Evolutionary conservation across 1,284 basidiomycete genomes (phyloP).

Genomic region (Stereum hirsutum): DNA sequence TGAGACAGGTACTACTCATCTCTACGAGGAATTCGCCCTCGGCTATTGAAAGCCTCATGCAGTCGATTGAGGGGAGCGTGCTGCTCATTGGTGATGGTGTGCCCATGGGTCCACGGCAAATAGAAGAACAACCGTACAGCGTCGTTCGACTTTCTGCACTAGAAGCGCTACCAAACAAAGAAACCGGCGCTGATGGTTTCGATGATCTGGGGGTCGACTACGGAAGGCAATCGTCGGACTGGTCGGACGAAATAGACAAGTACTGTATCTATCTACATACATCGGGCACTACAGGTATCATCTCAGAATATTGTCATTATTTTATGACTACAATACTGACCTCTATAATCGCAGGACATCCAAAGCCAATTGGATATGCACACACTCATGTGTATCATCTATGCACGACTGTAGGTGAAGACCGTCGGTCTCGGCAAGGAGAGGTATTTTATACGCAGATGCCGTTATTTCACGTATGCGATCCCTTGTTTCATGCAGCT

Average conservation of each 20-base stretch:
- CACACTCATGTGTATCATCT: not conserved
- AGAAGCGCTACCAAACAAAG: no score
- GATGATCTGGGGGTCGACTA: not conserved
- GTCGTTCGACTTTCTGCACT: no score
- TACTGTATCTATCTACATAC: not conserved
- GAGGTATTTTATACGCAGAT: not conserved
- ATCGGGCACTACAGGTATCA: slow-evolving; percentile 1
- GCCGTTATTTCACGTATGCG: slow-evolving; percentile 2
- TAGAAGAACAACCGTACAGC: no score
- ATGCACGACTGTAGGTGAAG: not conserved
- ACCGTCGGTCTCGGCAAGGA: not conserved
- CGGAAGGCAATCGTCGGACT: not conserved
- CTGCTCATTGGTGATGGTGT: not conserved
- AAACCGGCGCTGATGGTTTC: not conserved
- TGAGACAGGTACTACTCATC: not conserved
- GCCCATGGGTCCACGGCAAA: no score
- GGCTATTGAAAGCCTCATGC: not conserved
- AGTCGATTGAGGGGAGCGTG: not conserved
- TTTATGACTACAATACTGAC: no score
- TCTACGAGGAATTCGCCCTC: not conserved
- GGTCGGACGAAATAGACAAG: not conserved
- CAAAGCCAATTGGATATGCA: not conserved
- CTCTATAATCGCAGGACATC: not conserved
- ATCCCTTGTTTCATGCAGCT: no score
- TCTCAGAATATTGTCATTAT: not conserved